Base-by-base conservation (phyloP, 306 rosid species). In the Dryas drummondii region DNA sequence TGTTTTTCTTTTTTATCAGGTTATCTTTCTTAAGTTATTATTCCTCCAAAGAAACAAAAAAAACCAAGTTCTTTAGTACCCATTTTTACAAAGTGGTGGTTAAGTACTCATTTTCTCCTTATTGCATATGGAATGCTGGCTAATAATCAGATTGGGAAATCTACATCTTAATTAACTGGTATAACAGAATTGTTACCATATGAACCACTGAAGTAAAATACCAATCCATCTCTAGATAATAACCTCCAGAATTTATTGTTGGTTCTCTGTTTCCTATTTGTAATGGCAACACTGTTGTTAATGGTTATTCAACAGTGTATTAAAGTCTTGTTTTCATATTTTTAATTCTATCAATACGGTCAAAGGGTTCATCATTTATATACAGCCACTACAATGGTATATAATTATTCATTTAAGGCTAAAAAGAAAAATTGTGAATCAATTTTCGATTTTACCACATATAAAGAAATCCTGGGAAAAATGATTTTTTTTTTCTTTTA, bases 71-170 rank as follows among this genome's bases (percentile, higher is more conserved):
- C 14, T 22, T 37, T 52, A 16, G 48, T 37, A 37, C 61, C 73
- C 19, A 10, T 19, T 46, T 15, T 62, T 37, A 15, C 14, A 7
- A 12, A 37, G 12, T 19, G 41, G 16, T 40, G 10, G 26, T 62
- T 62, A 62, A 60, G 67, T 37, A 40, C 13, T 58, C 44, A 59
- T 22, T 59, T 59, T 59, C n/a, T 65, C 51, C 15, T 44, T 65
- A 16, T 42, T 44, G 32, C 15, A n/a, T 51, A 51, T 19, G 71
- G n/a, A 66, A 22, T 5, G 56, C n/a, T 5, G 41, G 55, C 11
- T 47, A 19, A 46, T 40, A 46, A 67, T 47, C n/a, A 67, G 11
- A 19, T 46, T 67, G 56, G 55, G 71, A 17, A 51, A 48, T 48
- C 41, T 67, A 41, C 9, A 14, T 67, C n/a, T 67, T 47, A 19